Evolutionary conservation across 2,329 filamentous ascomycete genomes (phyloP).

Genomic region (Epichloe festucae): DNA sequence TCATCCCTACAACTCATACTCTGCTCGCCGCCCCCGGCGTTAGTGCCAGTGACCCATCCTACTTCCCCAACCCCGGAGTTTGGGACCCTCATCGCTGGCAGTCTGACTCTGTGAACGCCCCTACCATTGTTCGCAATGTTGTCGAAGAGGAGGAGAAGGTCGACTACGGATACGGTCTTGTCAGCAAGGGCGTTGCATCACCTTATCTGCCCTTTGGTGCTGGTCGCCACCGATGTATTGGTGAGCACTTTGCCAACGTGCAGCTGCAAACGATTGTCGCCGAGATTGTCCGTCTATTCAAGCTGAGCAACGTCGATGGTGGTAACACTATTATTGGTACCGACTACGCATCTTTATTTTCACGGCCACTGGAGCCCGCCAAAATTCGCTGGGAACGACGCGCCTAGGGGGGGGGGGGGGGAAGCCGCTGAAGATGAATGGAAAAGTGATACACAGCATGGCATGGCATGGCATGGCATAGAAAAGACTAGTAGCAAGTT

Average conservation of each 20-base stretch:
- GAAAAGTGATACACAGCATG: not conserved
- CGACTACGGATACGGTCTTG: constrained; percentile 87
- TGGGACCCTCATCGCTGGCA: constrained; percentile 95
- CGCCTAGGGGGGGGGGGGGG: constrained; percentile 18
- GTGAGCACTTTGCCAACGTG: constrained; percentile 90
- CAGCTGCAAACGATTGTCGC: constrained; percentile 80
- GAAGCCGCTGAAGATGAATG: not conserved
- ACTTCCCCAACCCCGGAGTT: constrained; percentile 68
- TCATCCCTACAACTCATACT: constrained; percentile 67
- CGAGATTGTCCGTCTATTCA: constrained; percentile 64
- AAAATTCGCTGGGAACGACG: constrained; percentile 65
- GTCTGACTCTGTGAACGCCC: constrained; percentile 43
- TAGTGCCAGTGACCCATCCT: constrained; percentile 54
- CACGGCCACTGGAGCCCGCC: constrained; percentile 57
- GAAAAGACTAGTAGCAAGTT: not conserved
- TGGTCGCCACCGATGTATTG: constrained; percentile 86
- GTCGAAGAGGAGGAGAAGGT: constrained; percentile 52
- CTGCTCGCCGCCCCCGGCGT: constrained; percentile 80
- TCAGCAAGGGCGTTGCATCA: constrained; percentile 79
- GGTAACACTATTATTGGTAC: constrained; percentile 54
- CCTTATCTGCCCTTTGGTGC: constrained; percentile 93
- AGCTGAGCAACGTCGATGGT: constrained; percentile 65
- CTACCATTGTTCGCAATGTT: constrained; percentile 29
- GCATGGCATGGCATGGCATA: not conserved
- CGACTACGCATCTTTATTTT: constrained; percentile 60